phyloP scores from a whole-genome alignment of 208 protist species.

The Kentomonas sorsogonicus region DNA sequence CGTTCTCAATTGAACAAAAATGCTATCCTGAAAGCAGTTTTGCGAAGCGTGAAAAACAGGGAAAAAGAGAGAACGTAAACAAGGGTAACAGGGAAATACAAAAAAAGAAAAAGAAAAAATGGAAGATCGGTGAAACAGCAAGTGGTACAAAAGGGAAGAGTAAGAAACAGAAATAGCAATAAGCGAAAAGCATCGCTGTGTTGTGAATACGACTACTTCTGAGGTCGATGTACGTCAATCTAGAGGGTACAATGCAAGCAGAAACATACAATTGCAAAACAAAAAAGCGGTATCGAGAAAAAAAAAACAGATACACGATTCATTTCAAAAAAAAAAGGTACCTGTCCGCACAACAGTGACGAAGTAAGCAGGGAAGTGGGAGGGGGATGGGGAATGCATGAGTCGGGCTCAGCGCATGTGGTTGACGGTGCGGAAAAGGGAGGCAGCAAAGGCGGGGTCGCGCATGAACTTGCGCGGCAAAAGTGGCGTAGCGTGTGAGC shows the following conservation, averaged over 20 bases:
- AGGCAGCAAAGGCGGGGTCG: too few species aligned
- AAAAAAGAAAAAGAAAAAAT: not conserved
- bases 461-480: slow-evolving; percentile 55
- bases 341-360: not conserved
- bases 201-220: too few species aligned
- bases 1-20: too few species aligned
- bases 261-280: slow-evolving; percentile 2
- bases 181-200: not conserved
- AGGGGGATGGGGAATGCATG: too few species aligned
- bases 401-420: too few species aligned
- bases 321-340: slow-evolving; percentile 4
- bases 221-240: too few species aligned
- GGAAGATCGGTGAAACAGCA: too few species aligned
- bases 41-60: too few species aligned
- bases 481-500: slow-evolving; percentile 59
- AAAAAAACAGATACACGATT: slow-evolving; percentile 9
- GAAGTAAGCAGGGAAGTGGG: not conserved
- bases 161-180: not conserved
- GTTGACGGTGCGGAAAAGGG: too few species aligned
- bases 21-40: too few species aligned
- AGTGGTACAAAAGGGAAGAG: too few species aligned
- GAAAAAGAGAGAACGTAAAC: too few species aligned
- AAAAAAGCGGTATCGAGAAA: not conserved
- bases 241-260: not conserved
- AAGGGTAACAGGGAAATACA: not conserved